Evolutionary conservation across 768 basidiomycete species (phyloP).

Genomic region (Boletus fagicola): DNA sequence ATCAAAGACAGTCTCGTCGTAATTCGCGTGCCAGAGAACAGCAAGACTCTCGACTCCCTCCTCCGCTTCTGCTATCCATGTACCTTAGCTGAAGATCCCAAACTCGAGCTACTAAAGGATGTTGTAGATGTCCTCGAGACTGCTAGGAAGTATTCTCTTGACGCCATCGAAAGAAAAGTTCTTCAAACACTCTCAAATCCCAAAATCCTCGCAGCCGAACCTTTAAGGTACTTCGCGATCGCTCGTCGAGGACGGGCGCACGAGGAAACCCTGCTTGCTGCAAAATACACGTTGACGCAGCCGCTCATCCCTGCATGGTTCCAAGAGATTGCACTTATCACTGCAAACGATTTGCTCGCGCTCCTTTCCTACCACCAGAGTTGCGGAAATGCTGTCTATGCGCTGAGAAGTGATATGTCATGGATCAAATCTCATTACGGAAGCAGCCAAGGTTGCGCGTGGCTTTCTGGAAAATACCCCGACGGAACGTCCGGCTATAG

Average conservation of each 20-base stretch:
- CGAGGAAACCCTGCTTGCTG: conserved; percentile 28
- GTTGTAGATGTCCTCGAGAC: conserved; percentile 11
- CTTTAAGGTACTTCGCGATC: conserved; percentile 34
- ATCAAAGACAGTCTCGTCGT: conserved; percentile 20
- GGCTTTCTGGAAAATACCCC: not conserved
- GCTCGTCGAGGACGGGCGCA: conserved; percentile 25
- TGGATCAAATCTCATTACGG: conserved; percentile 19
- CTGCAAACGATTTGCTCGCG: conserved; percentile 24
- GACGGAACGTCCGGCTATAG: too few species aligned
- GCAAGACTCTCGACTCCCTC: conserved; percentile 24
- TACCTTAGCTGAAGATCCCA: conserved; percentile 21
- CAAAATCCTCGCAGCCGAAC: conserved; percentile 14
- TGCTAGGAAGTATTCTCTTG: conserved; percentile 18
- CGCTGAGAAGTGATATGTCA: not conserved
- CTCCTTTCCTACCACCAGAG: conserved; percentile 22
- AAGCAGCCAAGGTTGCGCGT: not conserved
- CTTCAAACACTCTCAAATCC: conserved; percentile 22
- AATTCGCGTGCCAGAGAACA: conserved; percentile 19
- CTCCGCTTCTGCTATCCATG: conserved; percentile 31
- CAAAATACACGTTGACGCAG: conserved; percentile 27
- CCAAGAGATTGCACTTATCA: conserved; percentile 29
- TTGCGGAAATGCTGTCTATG: conserved; percentile 13
- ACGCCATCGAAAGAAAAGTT: conserved; percentile 15
- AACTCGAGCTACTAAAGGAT: conserved; percentile 11
- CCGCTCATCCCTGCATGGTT: conserved; percentile 24